These are phyloP conservation scores for Cryptococcus sp. DNA, from an alignment of 1,284 basidiomycete species.

Conservation along the genomic window DNA sequence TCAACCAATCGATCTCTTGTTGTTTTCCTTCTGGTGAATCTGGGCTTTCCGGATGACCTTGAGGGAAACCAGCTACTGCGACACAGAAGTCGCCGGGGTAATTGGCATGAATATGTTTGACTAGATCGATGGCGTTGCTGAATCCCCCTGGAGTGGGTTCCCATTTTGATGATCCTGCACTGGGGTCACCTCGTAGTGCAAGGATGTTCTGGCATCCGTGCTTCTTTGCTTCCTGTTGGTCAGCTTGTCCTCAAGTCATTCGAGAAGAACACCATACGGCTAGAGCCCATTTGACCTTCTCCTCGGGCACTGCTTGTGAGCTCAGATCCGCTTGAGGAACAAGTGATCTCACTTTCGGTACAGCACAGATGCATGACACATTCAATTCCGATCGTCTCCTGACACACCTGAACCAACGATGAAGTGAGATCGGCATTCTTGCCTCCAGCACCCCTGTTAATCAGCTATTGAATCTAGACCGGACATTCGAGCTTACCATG, in stretches of 20 bases:
- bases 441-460: constrained; percentile 84
- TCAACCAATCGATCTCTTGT: constrained; percentile 79
- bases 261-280: constrained; percentile 54
- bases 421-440: constrained; percentile 86
- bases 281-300: constrained; percentile 88
- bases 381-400: constrained; percentile 85
- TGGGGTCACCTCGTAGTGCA: constrained; percentile 90
- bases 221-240: constrained; percentile 74
- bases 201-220: constrained; percentile 93
- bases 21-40: constrained; percentile 40
- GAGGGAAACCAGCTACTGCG: constrained; percentile 86
- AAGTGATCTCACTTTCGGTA: constrained; percentile 64
- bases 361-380: constrained; percentile 99
- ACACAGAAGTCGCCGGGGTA: constrained; percentile 92
- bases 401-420: constrained; percentile 95
- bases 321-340: neutral
- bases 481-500: constrained; percentile 59
- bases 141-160: constrained; percentile 85
- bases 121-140: constrained; percentile 82
- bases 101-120: constrained; percentile 71
- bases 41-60: constrained; percentile 62
- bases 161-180: constrained; percentile 82
- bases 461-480: neutral
- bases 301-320: constrained; percentile 62
- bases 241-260: too few species aligned